A percentile compares a stretch with the other conserved stretches of the same genome.
Conservation (phyloP, 2,329 filamentous ascomycete genomes). For the Neonectria coccinea region DNA sequence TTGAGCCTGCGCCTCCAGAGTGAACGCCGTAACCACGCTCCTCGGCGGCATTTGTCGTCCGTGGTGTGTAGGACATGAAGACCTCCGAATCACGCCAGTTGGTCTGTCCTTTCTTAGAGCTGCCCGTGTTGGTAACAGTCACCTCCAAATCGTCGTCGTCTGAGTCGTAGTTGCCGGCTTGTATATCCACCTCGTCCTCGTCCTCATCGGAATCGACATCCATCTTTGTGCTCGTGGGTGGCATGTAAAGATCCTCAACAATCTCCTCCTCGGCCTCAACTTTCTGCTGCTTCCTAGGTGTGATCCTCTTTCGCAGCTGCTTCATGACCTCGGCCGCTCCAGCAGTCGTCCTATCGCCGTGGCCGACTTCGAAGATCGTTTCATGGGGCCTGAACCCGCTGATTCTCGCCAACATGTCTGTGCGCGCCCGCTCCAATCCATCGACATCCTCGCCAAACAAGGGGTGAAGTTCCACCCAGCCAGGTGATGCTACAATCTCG, state of each 20-base stretch:
- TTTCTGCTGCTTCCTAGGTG: conserved; percentile 63
- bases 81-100: conserved; percentile 87
- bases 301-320: conserved; percentile 76
- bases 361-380: conserved; percentile 95
- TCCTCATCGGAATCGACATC: conserved; percentile 43
- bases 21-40: conserved; percentile 95
- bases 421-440: conserved; percentile 76
- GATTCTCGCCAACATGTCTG: conserved; percentile 89
- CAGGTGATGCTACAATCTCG: conserved; percentile 76
- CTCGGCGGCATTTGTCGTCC: conserved; percentile 82
- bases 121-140: conserved; percentile 72
- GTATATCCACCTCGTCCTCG: conserved; percentile 52
- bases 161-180: conserved; percentile 63
- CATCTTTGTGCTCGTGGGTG: conserved; percentile 51
- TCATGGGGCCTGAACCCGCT: conserved; percentile 90
- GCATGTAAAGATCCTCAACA: conserved; percentile 48
- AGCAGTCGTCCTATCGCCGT: conserved; percentile 72
- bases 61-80: conserved; percentile 96
- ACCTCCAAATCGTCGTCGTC: conserved; percentile 76
- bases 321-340: conserved; percentile 83
- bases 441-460: conserved; percentile 80
- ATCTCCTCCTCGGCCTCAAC: conserved; percentile 53
- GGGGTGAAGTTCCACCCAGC: conserved; percentile 80
- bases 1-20: conserved; percentile 78
- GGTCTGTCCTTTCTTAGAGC: conserved; percentile 65